Evolutionary conservation across 352 stramenopile species (phyloP), one percentile per base, ranked within the genome.

Genomic region (Pythium phragmitis): DNA sequence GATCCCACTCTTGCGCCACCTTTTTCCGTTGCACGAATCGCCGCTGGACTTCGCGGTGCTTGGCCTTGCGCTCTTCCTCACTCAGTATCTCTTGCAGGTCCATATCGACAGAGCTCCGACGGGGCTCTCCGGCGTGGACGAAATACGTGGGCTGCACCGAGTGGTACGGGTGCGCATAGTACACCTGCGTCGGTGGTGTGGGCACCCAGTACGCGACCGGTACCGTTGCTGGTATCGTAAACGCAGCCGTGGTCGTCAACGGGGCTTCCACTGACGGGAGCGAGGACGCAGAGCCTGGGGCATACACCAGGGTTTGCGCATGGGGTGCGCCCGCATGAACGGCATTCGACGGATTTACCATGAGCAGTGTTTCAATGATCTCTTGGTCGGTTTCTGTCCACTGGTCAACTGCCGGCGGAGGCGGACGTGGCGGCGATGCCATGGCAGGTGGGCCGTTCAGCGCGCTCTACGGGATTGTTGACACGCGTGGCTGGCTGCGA

Each of bases 311-410:
- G 26, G 26, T 1, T 30, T 30, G 26, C 26, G 26, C 26, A 30
- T 30, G 26, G 4, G 26, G 26, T 1, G 26, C 26, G 26, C 26
- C 26, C 26, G 26, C 26, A 30, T 30, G 26, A 30, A 30, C 26
- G 26, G 26, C 26, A 30, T 30, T 30, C 37, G 37, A 16, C 14
- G 37, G 37, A 42, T 47, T 55, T 37, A 60, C 41, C 11, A 72
- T 63, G 47, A 87, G 65, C 51, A 87, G 68, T 45, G 80, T 67
- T 66, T 87, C 77, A 67, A 87, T 84, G 66, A 87, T 84, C 49
- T 70, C 69, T 47, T 87, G 77, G 63, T 87, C 77, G 17, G 68
- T 79, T n/a, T 71, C 62, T 49, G 75, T 82, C 77, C 77, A 87
- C 37, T 75, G 59, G 21, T 60, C 49, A 6, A 54, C 67, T 26